Conservation (phyloP, 2,329 filamentous ascomycete genomes). For the Bertia moriformis region DNA sequence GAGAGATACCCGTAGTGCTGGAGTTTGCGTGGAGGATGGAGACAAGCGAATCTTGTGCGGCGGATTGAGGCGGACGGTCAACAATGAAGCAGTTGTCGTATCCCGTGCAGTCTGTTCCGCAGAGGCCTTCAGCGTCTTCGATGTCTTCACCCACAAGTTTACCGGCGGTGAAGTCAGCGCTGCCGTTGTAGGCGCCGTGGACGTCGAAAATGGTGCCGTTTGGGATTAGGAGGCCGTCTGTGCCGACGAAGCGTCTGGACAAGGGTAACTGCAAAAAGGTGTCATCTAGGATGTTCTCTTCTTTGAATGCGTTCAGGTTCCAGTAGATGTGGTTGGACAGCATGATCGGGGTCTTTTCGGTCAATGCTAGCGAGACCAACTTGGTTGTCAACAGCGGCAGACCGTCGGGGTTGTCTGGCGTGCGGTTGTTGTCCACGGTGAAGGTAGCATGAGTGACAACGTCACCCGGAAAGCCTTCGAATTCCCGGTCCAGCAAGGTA, state of each 20-base stretch:
- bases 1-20: conserved; percentile 37
- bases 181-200: conserved; percentile 20
- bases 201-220: conserved; percentile 33
- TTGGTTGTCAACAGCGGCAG: conserved; percentile 24
- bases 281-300: conserved; percentile 22
- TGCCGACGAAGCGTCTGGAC: conserved; percentile 24
- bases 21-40: conserved; percentile 29
- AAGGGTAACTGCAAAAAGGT: conserved; percentile 27
- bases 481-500: conserved; percentile 23
- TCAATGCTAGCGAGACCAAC: conserved; percentile 25
- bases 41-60: conserved; percentile 13
- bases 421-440: conserved; percentile 20
- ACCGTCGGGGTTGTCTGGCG: conserved; percentile 19
- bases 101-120: conserved; percentile 41
- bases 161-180: conserved; percentile 29
- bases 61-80: conserved; percentile 15
- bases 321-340: conserved; percentile 32
- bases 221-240: conserved; percentile 26
- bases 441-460: conserved; percentile 28
- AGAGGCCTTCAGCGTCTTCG: conserved; percentile 32
- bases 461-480: conserved; percentile 27
- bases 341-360: conserved; percentile 31
- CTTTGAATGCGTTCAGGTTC: conserved; percentile 31
- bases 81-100: conserved; percentile 37
- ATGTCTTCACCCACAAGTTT: conserved; percentile 42